Conservation (phyloP, 2,329 filamentous ascomycete species). For the Malbranchea zuffiana region DNA sequence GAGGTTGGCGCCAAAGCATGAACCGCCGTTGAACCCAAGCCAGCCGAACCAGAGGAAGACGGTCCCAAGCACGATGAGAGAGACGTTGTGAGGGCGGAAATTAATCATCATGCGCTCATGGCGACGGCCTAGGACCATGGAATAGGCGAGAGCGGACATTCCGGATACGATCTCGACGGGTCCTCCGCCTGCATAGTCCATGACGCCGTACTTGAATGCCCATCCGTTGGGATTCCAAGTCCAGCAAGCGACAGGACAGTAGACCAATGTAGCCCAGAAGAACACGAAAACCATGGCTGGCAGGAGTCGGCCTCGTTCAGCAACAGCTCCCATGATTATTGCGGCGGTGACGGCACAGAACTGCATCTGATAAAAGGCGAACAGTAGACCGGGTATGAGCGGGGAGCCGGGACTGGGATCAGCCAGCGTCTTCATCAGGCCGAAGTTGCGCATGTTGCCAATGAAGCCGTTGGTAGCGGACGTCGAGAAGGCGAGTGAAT, state of each 20-base stretch:
- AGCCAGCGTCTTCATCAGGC: slow-evolving; percentile 71
- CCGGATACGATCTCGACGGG: slow-evolving; percentile 96
- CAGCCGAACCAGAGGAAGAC: slow-evolving; percentile 97
- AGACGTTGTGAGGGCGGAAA: slow-evolving; percentile 98
- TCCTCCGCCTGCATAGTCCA: slow-evolving; percentile 93
- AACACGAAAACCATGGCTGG: slow-evolving; percentile 94
- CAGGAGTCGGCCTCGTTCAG: slow-evolving; percentile 83
- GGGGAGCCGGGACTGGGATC: slow-evolving; percentile 79
- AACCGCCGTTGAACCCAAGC: slow-evolving; percentile 98
- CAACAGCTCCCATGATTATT: slow-evolving; percentile 82
- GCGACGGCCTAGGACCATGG: slow-evolving; percentile 84
- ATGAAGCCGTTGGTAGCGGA: slow-evolving; percentile 81
- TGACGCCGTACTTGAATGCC: slow-evolving; percentile 78
- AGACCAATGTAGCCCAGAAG: slow-evolving; percentile 93
- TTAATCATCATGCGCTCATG: slow-evolving; percentile 99
- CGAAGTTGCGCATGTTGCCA: slow-evolving; percentile 80
- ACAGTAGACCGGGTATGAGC: slow-evolving; percentile 78
- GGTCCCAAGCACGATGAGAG: slow-evolving; percentile 88
- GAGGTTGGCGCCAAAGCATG: slow-evolving; percentile 84
- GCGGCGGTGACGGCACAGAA: slow-evolving; percentile 89
- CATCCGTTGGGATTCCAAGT: slow-evolving; percentile 92
- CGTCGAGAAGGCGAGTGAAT: slow-evolving; percentile 81
- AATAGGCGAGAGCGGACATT: slow-evolving; percentile 87
- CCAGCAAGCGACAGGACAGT: slow-evolving; percentile 95
- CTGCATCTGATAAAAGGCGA: slow-evolving; percentile 98